Base-by-base conservation (phyloP, 2,329 filamentous ascomycete species). In the Penicillium sp. region DNA sequence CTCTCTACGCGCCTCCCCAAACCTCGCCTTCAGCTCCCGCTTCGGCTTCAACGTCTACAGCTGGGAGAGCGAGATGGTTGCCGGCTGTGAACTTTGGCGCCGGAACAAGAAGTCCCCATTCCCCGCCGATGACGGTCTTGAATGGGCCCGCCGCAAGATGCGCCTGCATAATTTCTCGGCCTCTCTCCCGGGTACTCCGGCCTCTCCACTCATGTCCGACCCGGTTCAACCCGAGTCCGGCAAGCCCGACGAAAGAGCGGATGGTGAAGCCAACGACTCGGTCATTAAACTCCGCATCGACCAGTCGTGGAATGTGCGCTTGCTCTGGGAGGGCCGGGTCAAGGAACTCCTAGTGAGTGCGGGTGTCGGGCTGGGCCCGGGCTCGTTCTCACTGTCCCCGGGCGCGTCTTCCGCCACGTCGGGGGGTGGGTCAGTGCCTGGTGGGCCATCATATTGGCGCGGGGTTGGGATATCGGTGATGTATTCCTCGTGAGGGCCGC, bases 41-140 rank as follows among this genome's bases (percentile, higher is more conserved):
- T 91, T 97, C 69, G 89, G 94, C 60, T 98, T 98, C 69, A 98
- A 98, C 59, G 86, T 96, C 34, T 97, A 96, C 69, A 95, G 88
- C 62, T 98, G 96, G 71, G 93, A 98, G 71, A 95, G 88, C 60
- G 86, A 93, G 43, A 84, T 95, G 74, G 84, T 89, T 17, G 78
- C 97, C 16, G 93, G 93, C 10, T 87, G 88, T 70, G 93, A 98
- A 70, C 73, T 97, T 29, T 98, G 93, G 91, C 82, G 87, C 58
- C 84, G 80, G 56, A 47, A 37, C 29, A 48, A 35, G 20, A 52
- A 48, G 23, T 33, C 36, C 6, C 25, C 23, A 13, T 30, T 39
- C 13, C 15, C 73, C 67, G 67, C 67, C 60, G 49, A 64, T 65
- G 43, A 75, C 71, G 54, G 65, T 57, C 37, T 68, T 50, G 37